phyloP scores from a whole-genome alignment of 2,329 filamentous ascomycete genomes.

The Epichloe bromicola region DNA sequence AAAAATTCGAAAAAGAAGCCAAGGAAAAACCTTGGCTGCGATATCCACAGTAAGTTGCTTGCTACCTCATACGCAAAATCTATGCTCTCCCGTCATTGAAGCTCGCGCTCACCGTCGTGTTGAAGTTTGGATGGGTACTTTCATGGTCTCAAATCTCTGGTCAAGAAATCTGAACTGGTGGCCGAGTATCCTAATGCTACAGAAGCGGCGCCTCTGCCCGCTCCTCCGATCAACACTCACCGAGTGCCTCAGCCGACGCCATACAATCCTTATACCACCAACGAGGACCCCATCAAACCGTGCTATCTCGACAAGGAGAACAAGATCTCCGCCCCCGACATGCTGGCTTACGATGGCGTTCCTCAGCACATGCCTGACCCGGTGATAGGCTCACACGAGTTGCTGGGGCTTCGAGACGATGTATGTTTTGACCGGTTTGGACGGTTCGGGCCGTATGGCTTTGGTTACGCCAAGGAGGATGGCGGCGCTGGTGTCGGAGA shows the following conservation, averaged over 20 bases:
- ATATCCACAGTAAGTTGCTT: slow-evolving; percentile 23
- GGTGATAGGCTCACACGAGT: slow-evolving; percentile 60
- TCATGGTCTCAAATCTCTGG: slow-evolving; percentile 60
- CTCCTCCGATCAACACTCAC: slow-evolving; percentile 20
- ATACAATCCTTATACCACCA: slow-evolving; percentile 57
- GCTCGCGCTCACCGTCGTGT: neutral
- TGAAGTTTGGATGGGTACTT: slow-evolving; percentile 68
- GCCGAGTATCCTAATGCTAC: slow-evolving; percentile 57
- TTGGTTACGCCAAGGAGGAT: slow-evolving; percentile 63
- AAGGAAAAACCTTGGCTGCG: slow-evolving; percentile 26
- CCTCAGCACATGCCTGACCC: slow-evolving; percentile 67
- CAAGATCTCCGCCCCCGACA: slow-evolving; percentile 43
- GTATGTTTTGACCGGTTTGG: slow-evolving; percentile 84
- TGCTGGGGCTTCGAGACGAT: slow-evolving; percentile 62
- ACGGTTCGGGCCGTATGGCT: slow-evolving; percentile 70
- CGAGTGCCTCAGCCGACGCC: slow-evolving; percentile 29
- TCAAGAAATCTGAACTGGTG: slow-evolving; percentile 47
- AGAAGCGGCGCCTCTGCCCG: slow-evolving; percentile 20
- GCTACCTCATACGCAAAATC: no score
- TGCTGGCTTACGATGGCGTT: slow-evolving; percentile 57
- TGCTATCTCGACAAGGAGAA: slow-evolving; percentile 53
- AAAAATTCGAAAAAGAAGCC: slow-evolving; percentile 17
- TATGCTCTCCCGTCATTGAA: neutral
- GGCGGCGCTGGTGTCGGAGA: slow-evolving; percentile 62
- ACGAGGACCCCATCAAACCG: slow-evolving; percentile 37